Base-by-base conservation (phyloP, 768 basidiomycete species). In the Leccinellum luteum region DNA sequence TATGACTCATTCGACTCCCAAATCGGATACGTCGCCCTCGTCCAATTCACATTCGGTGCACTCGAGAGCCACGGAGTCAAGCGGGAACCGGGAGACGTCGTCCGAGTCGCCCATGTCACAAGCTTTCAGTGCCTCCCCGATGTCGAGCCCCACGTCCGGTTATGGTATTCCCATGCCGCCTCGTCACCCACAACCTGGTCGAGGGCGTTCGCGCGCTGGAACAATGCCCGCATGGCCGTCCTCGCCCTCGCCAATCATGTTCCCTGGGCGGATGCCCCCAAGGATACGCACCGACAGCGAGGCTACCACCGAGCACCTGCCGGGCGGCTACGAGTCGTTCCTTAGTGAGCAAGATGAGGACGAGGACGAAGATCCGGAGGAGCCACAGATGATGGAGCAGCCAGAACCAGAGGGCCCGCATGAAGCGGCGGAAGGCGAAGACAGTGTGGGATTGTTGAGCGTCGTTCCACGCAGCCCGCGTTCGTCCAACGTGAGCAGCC, bases 341-440 rank as follows among this genome's bases (percentile, higher is more conserved):
- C 17, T 70, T 51, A 66, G 69, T 35, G 71, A 74, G 13, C 67
- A 62, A 44, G 68, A 73, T 21, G 71, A 66, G 25, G 72, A 72
- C 28, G 73, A 70, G 48, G 74, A 73, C 1, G 72, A 72, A 34
- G 64, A 75, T 50, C 51, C 62, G 58, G 64, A 62, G 30, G 75
- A 77, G 54, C 65, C 70, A 6, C 65, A 65, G 58, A 77, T 74
- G 71, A 73, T 70, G 69, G 74, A 77, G 48, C 74, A 74, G 41
- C 75, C 79, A 7, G 78, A 79, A 57, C 78, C 79, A 19, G 85
- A 84, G 51, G 81, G 80, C 4, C 76, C 77, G 4, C 76, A 82
- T 34, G 83, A 86, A 59, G 85, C 79, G 41, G 83, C 78, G n/a
- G 85, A 87, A 66, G 77, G 78, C 34, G 84, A 85, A 43, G 85